Evolutionary conservation across 768 basidiomycete genomes (phyloP), one percentile per base, ranked within the genome.

Genomic region (Floccularia luteovirens): DNA sequence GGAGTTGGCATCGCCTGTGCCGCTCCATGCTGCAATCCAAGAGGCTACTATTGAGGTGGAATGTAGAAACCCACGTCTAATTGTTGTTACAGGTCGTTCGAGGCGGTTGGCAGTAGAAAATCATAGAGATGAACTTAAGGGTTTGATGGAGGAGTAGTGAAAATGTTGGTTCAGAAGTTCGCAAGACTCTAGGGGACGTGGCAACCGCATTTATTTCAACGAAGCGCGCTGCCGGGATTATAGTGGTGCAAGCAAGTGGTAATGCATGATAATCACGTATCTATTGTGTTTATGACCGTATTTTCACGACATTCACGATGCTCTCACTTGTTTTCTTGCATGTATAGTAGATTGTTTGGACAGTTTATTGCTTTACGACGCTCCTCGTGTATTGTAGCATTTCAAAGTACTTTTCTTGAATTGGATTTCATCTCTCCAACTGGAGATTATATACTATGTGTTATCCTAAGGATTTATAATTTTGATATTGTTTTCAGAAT

Each of bases 181-280:
- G 72, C 55, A 83, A 85, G 63, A 90, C 91, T 16, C 68, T 94
- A 19, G 93, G 93, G 2, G 88, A 93, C 55, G 81, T 88, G 13
- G 87, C 79, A 2, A 75, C 82, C 28, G 81, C 81, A 32, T 75
- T 93, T 55, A 75, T 91, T 10, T 64, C 81, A 2, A 67, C 77
- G 4, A 75, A 74, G 1, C 64, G 67, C 37, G 73, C 72, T 24
- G 65, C 69, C 31, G 83, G 77, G 14, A 50, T 88, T 28, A 62
- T 88, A 24, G 83, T 90, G 1, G 52, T 90, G 24, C 87, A 89
- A 62, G 76, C 79, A n/a, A n/a, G n/a, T n/a, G n/a, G n/a, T n/a
- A n/a, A n/a, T n/a, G n/a, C n/a, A n/a, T n/a, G n/a, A n/a, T n/a
- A n/a, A n/a, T n/a, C n/a, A n/a, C n/a, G n/a, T n/a, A n/a, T n/a